A percentile compares a stretch with the other conserved stretches of the same genome.
phyloP scores from a whole-genome alignment of 257 asterid species.

The Rauvolfia tetraphylla region DNA sequence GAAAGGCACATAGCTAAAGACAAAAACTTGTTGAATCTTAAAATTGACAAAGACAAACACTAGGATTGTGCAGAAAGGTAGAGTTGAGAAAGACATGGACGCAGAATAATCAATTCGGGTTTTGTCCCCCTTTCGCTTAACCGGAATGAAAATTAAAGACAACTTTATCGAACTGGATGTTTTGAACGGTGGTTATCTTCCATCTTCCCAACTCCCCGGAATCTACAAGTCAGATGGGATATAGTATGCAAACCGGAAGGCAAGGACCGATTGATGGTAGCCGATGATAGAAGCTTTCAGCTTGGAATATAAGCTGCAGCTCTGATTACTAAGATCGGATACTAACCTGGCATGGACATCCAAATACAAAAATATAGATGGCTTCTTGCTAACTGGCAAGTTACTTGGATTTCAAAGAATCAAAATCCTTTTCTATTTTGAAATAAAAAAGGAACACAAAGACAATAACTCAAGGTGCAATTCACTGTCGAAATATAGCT shows the following conservation, averaged over 20 bases:
- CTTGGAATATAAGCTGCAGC: neutral
- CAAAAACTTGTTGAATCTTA: neutral
- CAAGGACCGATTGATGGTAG: neutral
- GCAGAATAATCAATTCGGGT: neutral
- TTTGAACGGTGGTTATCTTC: conserved; percentile 11
- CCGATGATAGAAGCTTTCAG: neutral
- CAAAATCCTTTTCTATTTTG: neutral
- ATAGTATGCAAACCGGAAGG: neutral
- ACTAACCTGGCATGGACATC: neutral
- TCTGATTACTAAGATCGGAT: neutral
- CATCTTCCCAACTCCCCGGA: neutral
- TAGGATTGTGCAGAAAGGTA: neutral
- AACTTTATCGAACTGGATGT: neutral
- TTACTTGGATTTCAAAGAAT: neutral
- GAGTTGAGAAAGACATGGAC: neutral
- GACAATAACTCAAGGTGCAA: neutral
- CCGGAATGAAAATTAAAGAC: neutral
- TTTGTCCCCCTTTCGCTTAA: neutral
- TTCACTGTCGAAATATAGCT: no score
- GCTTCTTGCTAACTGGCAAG: neutral
- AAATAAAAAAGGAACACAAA: no score
- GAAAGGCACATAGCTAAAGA: neutral
- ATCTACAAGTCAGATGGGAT: conserved; percentile 5
- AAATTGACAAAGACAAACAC: neutral
- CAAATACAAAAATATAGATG: neutral